Evolutionary conservation across 805 yeast species (phyloP).

Genomic region (Debaryomyces maramus): DNA sequence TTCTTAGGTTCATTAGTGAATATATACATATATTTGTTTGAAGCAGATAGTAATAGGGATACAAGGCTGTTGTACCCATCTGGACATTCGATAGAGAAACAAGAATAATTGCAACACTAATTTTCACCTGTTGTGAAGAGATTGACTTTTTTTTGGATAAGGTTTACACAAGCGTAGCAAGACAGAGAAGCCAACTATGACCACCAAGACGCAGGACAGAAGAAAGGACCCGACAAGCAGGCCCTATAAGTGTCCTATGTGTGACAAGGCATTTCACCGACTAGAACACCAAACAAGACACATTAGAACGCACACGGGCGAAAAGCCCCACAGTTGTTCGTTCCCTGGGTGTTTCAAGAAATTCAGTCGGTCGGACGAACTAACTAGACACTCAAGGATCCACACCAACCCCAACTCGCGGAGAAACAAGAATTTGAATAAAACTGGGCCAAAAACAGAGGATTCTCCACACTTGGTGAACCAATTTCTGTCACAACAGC

Average conservation of each 20-base stretch:
- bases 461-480: neutral
- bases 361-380: slow-evolving; percentile 70
- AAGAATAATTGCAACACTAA: too few relatives aligned
- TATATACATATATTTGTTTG: too few relatives aligned
- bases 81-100: too few relatives aligned
- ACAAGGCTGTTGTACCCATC: too few relatives aligned
- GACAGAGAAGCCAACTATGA: neutral
- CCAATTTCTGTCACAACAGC: neutral
- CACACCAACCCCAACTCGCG: slow-evolving; percentile 71
- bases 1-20: neutral
- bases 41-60: too few relatives aligned
- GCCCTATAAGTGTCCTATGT: slow-evolving; percentile 74
- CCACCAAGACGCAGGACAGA: slow-evolving; percentile 8
- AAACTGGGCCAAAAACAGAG: slow-evolving; percentile 6
- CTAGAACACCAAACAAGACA: slow-evolving; percentile 79
- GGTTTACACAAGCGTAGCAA: neutral
- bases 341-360: slow-evolving; percentile 69
- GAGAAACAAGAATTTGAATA: slow-evolving; percentile 49
- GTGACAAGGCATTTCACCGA: slow-evolving; percentile 73
- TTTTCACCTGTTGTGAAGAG: too few relatives aligned
- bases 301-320: slow-evolving; percentile 79
- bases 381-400: slow-evolving; percentile 70
- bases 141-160: neutral
- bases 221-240: slow-evolving; percentile 33
- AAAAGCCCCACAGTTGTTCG: slow-evolving; percentile 75